Conservation (phyloP, 2,329 filamentous ascomycete genomes). For the Daldinia sp. region DNA sequence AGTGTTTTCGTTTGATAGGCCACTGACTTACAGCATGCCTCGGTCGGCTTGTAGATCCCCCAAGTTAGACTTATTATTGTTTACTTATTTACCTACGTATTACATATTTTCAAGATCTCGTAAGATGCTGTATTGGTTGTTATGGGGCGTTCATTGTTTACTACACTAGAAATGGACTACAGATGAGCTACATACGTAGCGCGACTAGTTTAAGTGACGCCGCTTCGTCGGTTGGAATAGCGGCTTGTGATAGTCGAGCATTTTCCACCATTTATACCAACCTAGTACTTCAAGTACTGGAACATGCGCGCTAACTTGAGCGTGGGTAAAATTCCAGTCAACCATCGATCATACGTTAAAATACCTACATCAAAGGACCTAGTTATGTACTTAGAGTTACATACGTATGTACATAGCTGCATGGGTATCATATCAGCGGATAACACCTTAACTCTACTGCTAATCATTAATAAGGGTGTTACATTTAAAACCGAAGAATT, state of each 20-base stretch:
- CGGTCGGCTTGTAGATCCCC: slow-evolving; percentile 22
- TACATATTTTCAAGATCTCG: slow-evolving; percentile 3
- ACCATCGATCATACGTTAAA: background rate
- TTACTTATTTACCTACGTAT: background rate
- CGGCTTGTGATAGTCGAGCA: slow-evolving; percentile 14
- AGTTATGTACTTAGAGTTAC: too few species aligned
- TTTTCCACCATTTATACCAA: too few species aligned
- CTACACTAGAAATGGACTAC: too few species aligned
- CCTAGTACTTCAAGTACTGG: too few species aligned
- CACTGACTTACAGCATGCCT: slow-evolving; percentile 5
- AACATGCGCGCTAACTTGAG: background rate
- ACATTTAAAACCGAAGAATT: slow-evolving; percentile 21
- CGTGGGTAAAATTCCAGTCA: slow-evolving; percentile 22
- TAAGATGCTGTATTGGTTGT: background rate
- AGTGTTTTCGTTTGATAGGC: slow-evolving; percentile 18
- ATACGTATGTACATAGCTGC: background rate
- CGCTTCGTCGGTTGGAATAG: slow-evolving; percentile 4
- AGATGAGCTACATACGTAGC: slow-evolving; percentile 5
- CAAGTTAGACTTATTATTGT: background rate
- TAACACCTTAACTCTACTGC: slow-evolving; percentile 30
- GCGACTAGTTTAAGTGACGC: slow-evolving; percentile 10
- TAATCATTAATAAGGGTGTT: slow-evolving; percentile 15
- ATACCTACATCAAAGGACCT: too few species aligned
- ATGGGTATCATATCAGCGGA: slow-evolving; percentile 10
- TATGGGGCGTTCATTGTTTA: slow-evolving; percentile 2